Evolutionary conservation across 805 yeast genomes (phyloP).

Genomic region (Wickerhamiella vanderwaltii): DNA sequence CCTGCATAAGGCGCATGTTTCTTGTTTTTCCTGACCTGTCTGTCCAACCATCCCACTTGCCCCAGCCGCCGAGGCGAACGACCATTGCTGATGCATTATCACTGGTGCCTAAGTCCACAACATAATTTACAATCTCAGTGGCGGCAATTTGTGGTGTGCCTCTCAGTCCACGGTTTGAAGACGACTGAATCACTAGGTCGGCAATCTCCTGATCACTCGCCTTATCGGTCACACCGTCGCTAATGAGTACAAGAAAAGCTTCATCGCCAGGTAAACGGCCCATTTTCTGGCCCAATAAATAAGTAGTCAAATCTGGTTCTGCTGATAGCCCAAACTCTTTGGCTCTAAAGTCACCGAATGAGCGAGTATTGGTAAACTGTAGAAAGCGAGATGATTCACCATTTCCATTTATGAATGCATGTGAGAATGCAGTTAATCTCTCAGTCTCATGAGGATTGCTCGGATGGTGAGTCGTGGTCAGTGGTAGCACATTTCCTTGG

Average conservation of each 20-base stretch:
- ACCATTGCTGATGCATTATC: slow-evolving; percentile 94
- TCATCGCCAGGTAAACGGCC: slow-evolving; percentile 65
- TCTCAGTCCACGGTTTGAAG: slow-evolving; percentile 40
- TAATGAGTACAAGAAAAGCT: slow-evolving; percentile 65
- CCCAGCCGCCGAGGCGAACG: slow-evolving; percentile 80
- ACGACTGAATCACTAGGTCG: slow-evolving; percentile 65
- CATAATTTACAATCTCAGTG: slow-evolving; percentile 69
- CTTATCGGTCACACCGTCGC: slow-evolving; percentile 79
- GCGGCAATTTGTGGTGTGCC: slow-evolving; percentile 85
- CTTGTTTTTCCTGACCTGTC: slow-evolving; percentile 78
- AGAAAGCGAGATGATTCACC: slow-evolving; percentile 85
- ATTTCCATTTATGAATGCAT: slow-evolving; percentile 65
- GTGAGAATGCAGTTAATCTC: slow-evolving; percentile 51
- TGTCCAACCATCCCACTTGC: slow-evolving; percentile 62
- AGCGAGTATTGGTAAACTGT: slow-evolving; percentile 77
- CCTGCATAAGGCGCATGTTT: slow-evolving; percentile 37
- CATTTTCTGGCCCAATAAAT: slow-evolving; percentile 14
- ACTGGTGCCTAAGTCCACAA: slow-evolving; percentile 78
- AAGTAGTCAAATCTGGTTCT: slow-evolving; percentile 65
- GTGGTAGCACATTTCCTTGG: slow-evolving; percentile 62
- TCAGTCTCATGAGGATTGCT: slow-evolving; percentile 64
- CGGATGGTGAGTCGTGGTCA: slow-evolving; percentile 80
- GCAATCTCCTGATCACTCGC: slow-evolving; percentile 84
- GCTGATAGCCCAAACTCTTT: slow-evolving; percentile 79
- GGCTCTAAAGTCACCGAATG: slow-evolving; percentile 80